phyloP scores from a whole-genome alignment of 2,329 filamentous ascomycete species.

The Endocalyx cinctus region DNA sequence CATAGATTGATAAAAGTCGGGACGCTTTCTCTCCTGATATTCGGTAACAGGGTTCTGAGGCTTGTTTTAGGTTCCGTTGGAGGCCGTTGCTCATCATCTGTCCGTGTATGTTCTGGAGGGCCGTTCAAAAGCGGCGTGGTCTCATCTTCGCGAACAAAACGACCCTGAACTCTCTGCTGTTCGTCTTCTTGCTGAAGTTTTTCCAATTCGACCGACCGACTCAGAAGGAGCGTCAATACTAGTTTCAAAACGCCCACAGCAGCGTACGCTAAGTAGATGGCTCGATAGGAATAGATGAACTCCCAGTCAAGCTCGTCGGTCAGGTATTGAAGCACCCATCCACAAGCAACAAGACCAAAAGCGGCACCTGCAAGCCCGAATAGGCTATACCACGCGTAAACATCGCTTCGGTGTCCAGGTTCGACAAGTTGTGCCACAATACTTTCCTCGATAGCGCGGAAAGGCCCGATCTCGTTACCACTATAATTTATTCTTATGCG shows the following conservation, averaged over 20 bases:
- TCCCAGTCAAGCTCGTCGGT: constrained; percentile 25
- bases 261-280: constrained; percentile 55
- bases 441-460: constrained; percentile 58
- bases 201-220: constrained; percentile 26
- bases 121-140: constrained; percentile 15
- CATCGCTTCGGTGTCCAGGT: constrained; percentile 42
- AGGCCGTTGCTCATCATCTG: too few species aligned
- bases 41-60: constrained; percentile 39
- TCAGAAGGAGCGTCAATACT: constrained; percentile 45
- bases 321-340: constrained; percentile 54
- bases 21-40: constrained; percentile 39
- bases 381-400: constrained; percentile 60
- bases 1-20: constrained; percentile 57
- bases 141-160: constrained; percentile 9
- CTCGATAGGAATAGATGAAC: constrained; percentile 17
- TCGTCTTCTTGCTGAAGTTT: too few species aligned
- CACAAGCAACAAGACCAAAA: constrained; percentile 50
- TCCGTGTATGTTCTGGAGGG: not conserved
- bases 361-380: constrained; percentile 57
- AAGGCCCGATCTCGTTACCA: constrained; percentile 61
- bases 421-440: constrained; percentile 52
- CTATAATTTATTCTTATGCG: constrained; percentile 24
- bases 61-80: constrained; percentile 5
- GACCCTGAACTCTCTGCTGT: constrained; percentile 8
- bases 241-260: constrained; percentile 54